Evolutionary conservation across 306 rosid species (phyloP), one percentile per base, ranked within the genome.

Genomic region (Quercus cerris): DNA sequence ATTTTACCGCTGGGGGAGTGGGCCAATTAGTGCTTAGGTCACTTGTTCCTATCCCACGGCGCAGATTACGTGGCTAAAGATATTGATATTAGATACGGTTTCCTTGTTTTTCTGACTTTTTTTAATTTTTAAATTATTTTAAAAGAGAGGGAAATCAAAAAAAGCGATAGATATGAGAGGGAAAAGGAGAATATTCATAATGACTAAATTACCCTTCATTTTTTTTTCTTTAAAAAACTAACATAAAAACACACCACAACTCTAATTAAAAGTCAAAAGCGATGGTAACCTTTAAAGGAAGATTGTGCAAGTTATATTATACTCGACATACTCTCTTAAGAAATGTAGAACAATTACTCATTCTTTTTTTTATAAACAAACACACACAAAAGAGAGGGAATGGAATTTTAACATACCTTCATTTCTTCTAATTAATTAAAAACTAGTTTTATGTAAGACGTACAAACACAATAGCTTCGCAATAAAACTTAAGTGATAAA

Each of bases 11-110:
- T 49, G 54, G 17, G 55, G 22, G 31, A 35, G 56, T 23, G 78
- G 77, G 63, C 27, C 80, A 10, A 6, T 56, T 5, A 79, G 13
- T 85, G 86, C 70, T 75, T 46, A 20, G 6, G 49, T 56, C 70
- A 56, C 72, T 20, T 83, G 72, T 55, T 67, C 82, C 61, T 54
- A 52, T 77, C 78, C 70, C 75, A 77, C 86, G 90, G 86, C 94
- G 84, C 38, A 64, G 73, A 87, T 86, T 84, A 30, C 87, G 87
- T 76, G 49, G 25, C 1, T 64, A 1, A 41, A 41, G 58, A 49
- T 80, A 23, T 15, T 35, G 51, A 49, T 25, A 41, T 8, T 61
- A 4, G 67, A 57, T 63, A 58, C 3, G 38, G 31, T 72, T 56
- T 44, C 56, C 78, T 59, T 55, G 44, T 75, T 73, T 78, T 69